These are phyloP conservation scores for Claviceps spartinae DNA, from an alignment of 2,329 filamentous ascomycete genomes.

Conservation along the genomic window DNA sequence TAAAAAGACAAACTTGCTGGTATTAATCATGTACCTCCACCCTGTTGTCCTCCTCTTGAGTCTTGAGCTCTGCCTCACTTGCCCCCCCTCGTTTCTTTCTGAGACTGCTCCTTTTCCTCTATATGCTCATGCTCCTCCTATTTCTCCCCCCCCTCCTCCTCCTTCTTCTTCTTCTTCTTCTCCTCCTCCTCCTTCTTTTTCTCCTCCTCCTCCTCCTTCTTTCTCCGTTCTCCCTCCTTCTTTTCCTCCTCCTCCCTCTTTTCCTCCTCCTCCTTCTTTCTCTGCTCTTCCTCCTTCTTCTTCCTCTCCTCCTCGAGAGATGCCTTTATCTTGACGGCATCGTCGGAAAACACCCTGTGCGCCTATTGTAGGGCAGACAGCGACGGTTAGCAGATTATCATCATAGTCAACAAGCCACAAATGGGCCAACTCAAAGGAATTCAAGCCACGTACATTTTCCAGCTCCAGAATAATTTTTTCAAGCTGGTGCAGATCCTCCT, in stretches of 20 bases:
- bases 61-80: no score
- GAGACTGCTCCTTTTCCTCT: background rate
- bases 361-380: background rate
- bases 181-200: background rate
- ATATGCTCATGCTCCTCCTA: background rate
- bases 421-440: background rate
- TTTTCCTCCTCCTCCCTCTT: background rate
- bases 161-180: background rate
- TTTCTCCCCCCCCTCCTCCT: no score
- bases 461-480: background rate
- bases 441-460: background rate
- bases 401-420: background rate
- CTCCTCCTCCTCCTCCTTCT: background rate
- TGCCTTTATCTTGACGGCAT: background rate
- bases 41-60: no score
- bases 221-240: background rate
- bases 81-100: background rate
- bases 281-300: background rate
- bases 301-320: background rate
- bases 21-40: no score
- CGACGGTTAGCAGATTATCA: background rate
- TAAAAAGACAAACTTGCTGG: no score
- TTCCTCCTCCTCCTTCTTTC: background rate
- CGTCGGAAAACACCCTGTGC: background rate
- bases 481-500: slow-evolving; percentile 1